phyloP scores from a whole-genome alignment of 2,329 filamentous ascomycete genomes.

The Pseudogymnoascus sp. region DNA sequence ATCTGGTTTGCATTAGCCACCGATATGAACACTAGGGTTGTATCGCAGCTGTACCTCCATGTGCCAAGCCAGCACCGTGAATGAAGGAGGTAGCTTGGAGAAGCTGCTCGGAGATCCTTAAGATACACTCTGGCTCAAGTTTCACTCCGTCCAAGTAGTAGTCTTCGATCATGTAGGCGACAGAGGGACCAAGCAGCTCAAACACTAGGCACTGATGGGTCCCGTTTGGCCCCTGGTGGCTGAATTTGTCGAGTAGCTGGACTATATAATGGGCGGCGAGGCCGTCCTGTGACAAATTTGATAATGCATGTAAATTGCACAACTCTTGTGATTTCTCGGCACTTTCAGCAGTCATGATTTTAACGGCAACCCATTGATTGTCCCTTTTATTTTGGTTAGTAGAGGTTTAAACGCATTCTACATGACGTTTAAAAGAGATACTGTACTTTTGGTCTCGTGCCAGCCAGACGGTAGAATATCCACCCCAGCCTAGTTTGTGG shows the following conservation, averaged over 20 bases:
- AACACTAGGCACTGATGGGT: constrained; percentile 30
- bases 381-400: not conserved
- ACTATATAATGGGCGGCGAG: constrained; percentile 23
- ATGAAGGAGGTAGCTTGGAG: constrained; percentile 24
- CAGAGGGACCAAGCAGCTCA: constrained; percentile 28
- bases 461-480: constrained; percentile 41
- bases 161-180: constrained; percentile 22
- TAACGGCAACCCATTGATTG: constrained; percentile 10
- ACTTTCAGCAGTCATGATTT: constrained; percentile 10
- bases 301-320: not conserved
- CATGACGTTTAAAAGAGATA: not conserved
- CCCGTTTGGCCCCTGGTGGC: constrained; percentile 29
- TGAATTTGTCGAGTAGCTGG: constrained; percentile 27
- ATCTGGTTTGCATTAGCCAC: constrained; percentile 16
- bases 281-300: constrained; percentile 1
- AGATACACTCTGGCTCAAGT: constrained; percentile 21
- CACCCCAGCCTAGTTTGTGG: constrained; percentile 39
- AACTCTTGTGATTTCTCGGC: not conserved
- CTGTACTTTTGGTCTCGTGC: constrained; percentile 26
- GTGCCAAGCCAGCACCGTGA: constrained; percentile 24
- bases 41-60: constrained; percentile 22
- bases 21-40: constrained; percentile 13
- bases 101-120: constrained; percentile 26
- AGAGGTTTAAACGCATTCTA: not conserved
- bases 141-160: constrained; percentile 18